phyloP scores from a whole-genome alignment of 768 basidiomycete genomes.

The Boletales sp. region DNA sequence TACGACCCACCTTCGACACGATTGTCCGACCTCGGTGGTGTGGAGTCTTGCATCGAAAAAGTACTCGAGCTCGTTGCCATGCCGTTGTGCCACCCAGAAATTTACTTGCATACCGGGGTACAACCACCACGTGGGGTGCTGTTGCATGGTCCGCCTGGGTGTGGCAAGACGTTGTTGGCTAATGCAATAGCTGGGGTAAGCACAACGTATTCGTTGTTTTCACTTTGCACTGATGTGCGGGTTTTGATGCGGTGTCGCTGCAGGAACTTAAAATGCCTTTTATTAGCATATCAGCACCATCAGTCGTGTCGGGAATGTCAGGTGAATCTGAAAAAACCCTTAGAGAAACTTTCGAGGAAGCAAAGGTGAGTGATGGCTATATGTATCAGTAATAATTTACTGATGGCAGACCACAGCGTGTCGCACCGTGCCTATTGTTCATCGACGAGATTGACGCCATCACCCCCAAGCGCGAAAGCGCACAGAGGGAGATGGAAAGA shows the following conservation, averaged over 20 bases:
- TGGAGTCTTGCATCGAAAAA: conserved; percentile 83
- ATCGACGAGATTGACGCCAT: conserved; percentile 99
- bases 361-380: conserved; percentile 57
- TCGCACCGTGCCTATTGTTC: conserved; percentile 91
- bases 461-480: conserved; percentile 95
- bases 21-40: conserved; percentile 84
- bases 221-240: background rate
- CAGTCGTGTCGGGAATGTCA: conserved; percentile 96
- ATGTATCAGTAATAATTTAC: background rate
- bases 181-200: conserved; percentile 93
- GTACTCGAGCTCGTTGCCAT: conserved; percentile 95
- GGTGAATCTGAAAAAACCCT: conserved; percentile 98
- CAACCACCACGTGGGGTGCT: conserved; percentile 90
- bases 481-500: conserved; percentile 97
- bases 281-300: conserved; percentile 91
- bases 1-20: conserved; percentile 70
- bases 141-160: conserved; percentile 93
- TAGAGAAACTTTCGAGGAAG: conserved; percentile 95
- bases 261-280: conserved; percentile 93
- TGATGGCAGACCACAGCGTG: conserved; percentile 46
- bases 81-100: conserved; percentile 92
- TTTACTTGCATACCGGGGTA: conserved; percentile 91
- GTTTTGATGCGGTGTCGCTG: background rate
- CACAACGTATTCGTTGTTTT: conserved; percentile 4
- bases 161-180: conserved; percentile 93